A percentile compares a stretch with the other conserved stretches of the same genome.
phyloP scores from a whole-genome alignment of 2,329 filamentous ascomycete species.

The Colletotrichum agaves region DNA sequence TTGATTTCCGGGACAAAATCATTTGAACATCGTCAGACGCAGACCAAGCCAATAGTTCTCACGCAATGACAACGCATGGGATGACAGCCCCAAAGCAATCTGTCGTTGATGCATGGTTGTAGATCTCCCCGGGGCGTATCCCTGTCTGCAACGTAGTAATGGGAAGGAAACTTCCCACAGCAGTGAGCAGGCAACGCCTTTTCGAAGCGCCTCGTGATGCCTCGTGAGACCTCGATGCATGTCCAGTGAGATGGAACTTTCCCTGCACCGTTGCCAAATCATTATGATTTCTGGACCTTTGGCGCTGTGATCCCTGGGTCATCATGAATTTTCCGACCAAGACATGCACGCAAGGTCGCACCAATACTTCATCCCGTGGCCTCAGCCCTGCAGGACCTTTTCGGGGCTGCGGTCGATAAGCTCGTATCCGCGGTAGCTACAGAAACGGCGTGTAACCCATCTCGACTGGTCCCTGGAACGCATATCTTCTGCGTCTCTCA shows the following conservation, averaged over 20 bases:
- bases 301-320: not conserved
- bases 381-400: slow-evolving; percentile 15
- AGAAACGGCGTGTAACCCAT: slow-evolving; percentile 1
- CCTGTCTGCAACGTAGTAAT: slow-evolving; percentile 4
- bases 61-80: not conserved
- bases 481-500: not conserved
- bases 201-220: not conserved
- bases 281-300: not conserved
- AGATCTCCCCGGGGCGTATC: not conserved
- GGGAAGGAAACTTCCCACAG: not conserved
- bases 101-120: not conserved
- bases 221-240: not conserved
- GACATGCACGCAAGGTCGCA: slow-evolving; percentile 1
- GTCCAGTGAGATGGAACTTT: not conserved
- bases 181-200: not conserved
- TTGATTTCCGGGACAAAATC: not conserved
- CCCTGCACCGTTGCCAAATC: not conserved
- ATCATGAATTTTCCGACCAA: not conserved
- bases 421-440: slow-evolving; percentile 19
- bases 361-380: not conserved
- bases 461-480: not conserved
- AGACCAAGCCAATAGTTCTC: not conserved
- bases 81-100: not conserved
- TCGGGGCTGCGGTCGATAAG: slow-evolving; percentile 3
- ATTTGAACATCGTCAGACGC: fast-evolving